Evolutionary conservation across 139 green algal genomes (phyloP), one percentile per base, ranked within the genome.

Genomic region (Chlorella sp.): DNA sequence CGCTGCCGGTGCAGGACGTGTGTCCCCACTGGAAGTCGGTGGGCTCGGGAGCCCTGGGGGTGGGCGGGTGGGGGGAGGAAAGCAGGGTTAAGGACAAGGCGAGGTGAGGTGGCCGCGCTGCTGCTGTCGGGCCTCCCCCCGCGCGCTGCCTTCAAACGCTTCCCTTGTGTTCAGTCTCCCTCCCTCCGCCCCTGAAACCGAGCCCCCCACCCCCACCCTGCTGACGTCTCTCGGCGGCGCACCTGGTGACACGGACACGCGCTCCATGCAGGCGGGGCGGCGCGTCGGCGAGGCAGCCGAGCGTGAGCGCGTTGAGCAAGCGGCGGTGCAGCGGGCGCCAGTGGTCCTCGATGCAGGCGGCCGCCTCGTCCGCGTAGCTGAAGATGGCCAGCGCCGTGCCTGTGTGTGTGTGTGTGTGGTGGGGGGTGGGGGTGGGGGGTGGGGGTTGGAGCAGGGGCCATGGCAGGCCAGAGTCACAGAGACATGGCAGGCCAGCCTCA

Each of bases 21-120:
- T 90, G 83, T 42, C 79, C 45, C 86, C 86, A 90, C 60, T 83
- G 74, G 48, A 90, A 63, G 64, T 90, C 86, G 4, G 59, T 77
- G 5, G 86, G 86, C 82, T 90, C 86, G 5, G 86, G 86, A 5
- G 86, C 84, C 14, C 85, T 78, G 58, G 60, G 81, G 51, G 21
- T 7, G 55, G 55, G 55, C 36, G 55, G 55, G 38, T 7, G 38
- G 55, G 55, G 5, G n/a, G 27, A 63, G n/a, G 55, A 63, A 6
- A 63, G 55, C n/a, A n/a, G n/a, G n/a, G n/a, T n/a, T n/a, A n/a
- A n/a, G n/a, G n/a, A n/a, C n/a, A n/a, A n/a, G n/a, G n/a, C n/a
- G n/a, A n/a, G n/a, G n/a, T n/a, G n/a, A n/a, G n/a, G n/a, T n/a
- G n/a, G n/a, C n/a, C n/a, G n/a, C n/a, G n/a, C n/a, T n/a, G n/a